phyloP scores from a whole-genome alignment of 2,329 filamentous ascomycete genomes.

The Hypoxylon sp. region DNA sequence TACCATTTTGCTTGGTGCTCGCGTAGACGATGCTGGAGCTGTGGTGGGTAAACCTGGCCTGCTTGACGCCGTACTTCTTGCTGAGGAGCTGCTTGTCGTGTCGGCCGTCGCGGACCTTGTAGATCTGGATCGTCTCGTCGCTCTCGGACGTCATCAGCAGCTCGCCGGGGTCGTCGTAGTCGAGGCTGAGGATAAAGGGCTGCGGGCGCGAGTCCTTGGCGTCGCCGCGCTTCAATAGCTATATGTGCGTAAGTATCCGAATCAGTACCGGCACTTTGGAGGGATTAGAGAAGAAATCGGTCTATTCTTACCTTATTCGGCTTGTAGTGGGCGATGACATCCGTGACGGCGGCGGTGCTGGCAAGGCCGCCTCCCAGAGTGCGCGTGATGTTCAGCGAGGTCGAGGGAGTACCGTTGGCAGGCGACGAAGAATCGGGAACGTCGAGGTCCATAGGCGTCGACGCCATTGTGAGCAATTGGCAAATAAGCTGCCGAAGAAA shows the following conservation, averaged over 20 bases:
- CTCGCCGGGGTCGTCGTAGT: constrained; percentile 96
- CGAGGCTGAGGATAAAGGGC: constrained; percentile 82
- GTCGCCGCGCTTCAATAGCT: constrained; percentile 69
- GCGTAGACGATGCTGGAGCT: constrained; percentile 92
- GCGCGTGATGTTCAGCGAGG: constrained; percentile 59
- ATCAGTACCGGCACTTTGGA: not conserved
- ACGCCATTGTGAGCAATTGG: constrained; percentile 53
- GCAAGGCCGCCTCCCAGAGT: constrained; percentile 52
- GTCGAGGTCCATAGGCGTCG: constrained; percentile 66
- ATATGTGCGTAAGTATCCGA: constrained; percentile 20
- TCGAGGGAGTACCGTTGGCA: constrained; percentile 49
- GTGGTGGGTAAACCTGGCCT: constrained; percentile 93
- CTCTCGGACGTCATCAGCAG: constrained; percentile 89
- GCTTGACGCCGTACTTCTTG: constrained; percentile 96
- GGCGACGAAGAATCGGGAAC: constrained; percentile 50
- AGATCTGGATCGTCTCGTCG: constrained; percentile 95
- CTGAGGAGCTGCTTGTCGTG: constrained; percentile 88
- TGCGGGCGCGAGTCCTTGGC: constrained; percentile 59
- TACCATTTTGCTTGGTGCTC: constrained; percentile 92
- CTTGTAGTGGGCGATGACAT: constrained; percentile 79
- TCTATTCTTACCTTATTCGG: constrained; percentile 82
- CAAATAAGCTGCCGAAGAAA: not conserved
- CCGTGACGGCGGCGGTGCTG: constrained; percentile 72
- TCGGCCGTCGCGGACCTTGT: constrained; percentile 89
- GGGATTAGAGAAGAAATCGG: not conserved